phyloP scores from a whole-genome alignment of 2,329 filamentous ascomycete genomes.

The Graphium sp. region DNA sequence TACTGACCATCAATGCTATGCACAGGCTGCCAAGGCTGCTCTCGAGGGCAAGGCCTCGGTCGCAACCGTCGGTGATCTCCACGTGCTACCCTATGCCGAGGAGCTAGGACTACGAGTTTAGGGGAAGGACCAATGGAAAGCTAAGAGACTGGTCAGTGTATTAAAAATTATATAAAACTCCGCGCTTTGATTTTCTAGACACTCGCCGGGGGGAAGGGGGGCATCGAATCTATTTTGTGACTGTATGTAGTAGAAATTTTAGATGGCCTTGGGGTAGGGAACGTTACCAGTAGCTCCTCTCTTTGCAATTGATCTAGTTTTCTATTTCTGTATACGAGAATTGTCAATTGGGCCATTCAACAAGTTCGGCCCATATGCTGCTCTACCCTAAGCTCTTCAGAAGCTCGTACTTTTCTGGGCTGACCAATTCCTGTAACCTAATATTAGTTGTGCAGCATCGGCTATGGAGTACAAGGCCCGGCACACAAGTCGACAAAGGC shows the following conservation, averaged over 20 bases:
- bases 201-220: too few relatives aligned
- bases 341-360: too few relatives aligned
- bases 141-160: slow-evolving; percentile 6
- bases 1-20: slow-evolving; percentile 12
- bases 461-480: too few relatives aligned
- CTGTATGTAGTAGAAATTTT: slow-evolving; percentile 29
- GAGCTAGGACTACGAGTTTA: slow-evolving; percentile 93
- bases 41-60: slow-evolving; percentile 81
- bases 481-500: too few relatives aligned
- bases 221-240: slow-evolving; percentile 23
- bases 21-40: slow-evolving; percentile 71
- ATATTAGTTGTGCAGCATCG: background rate
- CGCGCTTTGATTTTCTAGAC: slow-evolving; percentile 2
- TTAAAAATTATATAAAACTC: slow-evolving; percentile 6
- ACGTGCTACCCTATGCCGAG: slow-evolving; percentile 79
- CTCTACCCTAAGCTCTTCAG: too few relatives aligned
- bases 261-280: too few relatives aligned
- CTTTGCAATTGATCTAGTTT: background rate
- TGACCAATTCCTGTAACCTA: too few relatives aligned
- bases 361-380: too few relatives aligned
- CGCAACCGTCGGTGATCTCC: slow-evolving; percentile 79
- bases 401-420: too few relatives aligned
- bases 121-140: slow-evolving; percentile 15
- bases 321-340: background rate
- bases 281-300: slow-evolving; percentile 4